These are phyloP conservation scores for Cyclocybe aegerita DNA, from an alignment of 768 basidiomycete genomes.

Conservation along the genomic window DNA sequence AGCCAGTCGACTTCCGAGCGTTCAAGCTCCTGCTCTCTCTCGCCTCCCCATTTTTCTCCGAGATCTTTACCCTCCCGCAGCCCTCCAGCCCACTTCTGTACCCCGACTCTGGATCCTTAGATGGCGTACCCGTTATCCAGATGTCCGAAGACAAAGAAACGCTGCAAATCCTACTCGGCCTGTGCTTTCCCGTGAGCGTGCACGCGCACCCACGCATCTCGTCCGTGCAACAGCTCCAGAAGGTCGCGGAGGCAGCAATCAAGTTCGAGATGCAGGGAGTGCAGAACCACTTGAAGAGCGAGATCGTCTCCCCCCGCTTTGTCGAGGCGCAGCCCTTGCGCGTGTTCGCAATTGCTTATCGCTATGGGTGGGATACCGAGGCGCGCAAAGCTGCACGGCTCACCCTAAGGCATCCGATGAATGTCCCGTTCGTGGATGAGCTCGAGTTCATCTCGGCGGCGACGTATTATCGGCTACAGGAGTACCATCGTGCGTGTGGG, in stretches of 20 bases:
- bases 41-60: constrained; percentile 57
- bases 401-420: constrained; percentile 31
- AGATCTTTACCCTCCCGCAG: constrained; percentile 49
- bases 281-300: constrained; percentile 26
- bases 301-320: constrained; percentile 32
- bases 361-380: constrained; percentile 34
- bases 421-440: constrained; percentile 29
- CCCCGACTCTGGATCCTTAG: constrained; percentile 15
- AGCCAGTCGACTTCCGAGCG: constrained; percentile 47
- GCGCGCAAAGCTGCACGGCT: constrained; percentile 32
- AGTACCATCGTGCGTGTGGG: constrained; percentile 40
- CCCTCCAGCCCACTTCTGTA: constrained; percentile 20
- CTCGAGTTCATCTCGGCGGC: constrained; percentile 41
- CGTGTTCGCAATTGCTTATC: constrained; percentile 44
- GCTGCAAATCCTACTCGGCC: constrained; percentile 39
- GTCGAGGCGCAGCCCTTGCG: constrained; percentile 36
- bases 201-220: constrained; percentile 26
- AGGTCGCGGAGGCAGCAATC: constrained; percentile 42
- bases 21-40: constrained; percentile 54
- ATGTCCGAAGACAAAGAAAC: constrained; percentile 45
- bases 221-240: constrained; percentile 39
- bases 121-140: constrained; percentile 41
- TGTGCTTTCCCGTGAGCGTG: constrained; percentile 50
- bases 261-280: constrained; percentile 53
- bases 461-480: constrained; percentile 37